Evolutionary conservation across 768 basidiomycete species (phyloP), one percentile per base, ranked within the genome.

Genomic region (Chiua virens): DNA sequence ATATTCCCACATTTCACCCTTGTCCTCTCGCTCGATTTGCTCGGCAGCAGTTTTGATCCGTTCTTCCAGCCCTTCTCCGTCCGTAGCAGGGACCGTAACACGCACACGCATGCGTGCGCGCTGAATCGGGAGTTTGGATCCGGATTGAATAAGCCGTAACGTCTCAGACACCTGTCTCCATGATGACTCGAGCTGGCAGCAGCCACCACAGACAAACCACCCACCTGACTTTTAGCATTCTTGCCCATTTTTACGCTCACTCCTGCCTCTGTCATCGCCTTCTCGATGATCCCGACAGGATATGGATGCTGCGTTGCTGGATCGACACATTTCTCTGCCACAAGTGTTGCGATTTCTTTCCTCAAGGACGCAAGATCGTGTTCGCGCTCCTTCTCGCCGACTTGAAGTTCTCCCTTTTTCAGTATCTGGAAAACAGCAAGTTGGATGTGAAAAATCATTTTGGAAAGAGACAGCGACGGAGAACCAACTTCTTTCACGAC

Each of bases 311-410:
- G 87, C 2, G 93, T 96, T 5, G 79, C 73, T 1, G 97, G 97
- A 63, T 98, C 95, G 21, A 98, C 95, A 53, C 89, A 95, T 75
- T 96, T 95, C 72, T 95, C 92, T 7, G 95, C 87, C 4, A 99
- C 92, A 35, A 94, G 81, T 0, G 92, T 96, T 5, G 92, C 92
- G 43, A 98, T 97, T 69, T 98, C 97, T 58, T 80, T 77, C 47
- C 91, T 85, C 40, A 98, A 66, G 3, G 92, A 81, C 13, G 82
- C 73, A 6, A 97, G 79, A 61, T 96, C 90, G 56, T 97, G 93
- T 47, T 92, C 88, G 21, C 97, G 85, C 65, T 99, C 97, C 67
- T 98, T 97, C 64, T 98, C 96, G 35, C 91, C 90, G 27, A 98
- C 90, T 74, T 99, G 97, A 3, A 99, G 75, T 65, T 99, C 97